Percentiles rank a stretch among this genome's conserved stretches.
phyloP scores from a whole-genome alignment of 2,329 filamentous ascomycete species.

The Fusarium bactridioides region DNA sequence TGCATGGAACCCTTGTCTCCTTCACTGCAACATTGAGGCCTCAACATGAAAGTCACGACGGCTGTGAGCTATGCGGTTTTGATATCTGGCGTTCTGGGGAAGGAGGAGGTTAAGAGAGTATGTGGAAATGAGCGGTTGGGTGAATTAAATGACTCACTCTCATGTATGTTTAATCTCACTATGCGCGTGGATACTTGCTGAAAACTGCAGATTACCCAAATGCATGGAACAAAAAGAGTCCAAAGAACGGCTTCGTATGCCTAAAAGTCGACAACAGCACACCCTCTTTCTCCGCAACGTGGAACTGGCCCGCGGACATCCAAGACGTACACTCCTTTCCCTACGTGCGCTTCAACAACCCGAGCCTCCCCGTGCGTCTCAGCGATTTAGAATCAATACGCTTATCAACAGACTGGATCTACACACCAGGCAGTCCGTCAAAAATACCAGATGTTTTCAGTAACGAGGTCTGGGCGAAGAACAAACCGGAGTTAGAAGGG shows the following conservation, averaged over 20 bases:
- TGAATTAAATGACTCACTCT: conserved; percentile 24
- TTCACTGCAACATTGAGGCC: neutral
- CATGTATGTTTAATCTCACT: conserved; percentile 1
- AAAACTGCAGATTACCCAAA: conserved; percentile 38
- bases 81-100: accelerated
- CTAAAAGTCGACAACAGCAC: conserved; percentile 39
- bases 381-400: conserved; percentile 32
- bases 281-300: conserved; percentile 30
- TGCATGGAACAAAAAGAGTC: conserved; percentile 39
- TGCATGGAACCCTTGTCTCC: neutral
- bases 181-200: neutral
- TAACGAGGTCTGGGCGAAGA: conserved; percentile 13
- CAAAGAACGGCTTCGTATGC: conserved; percentile 35
- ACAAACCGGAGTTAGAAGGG: conserved; percentile 22
- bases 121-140: conserved; percentile 22
- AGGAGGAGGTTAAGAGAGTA: neutral
- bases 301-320: conserved; percentile 37
- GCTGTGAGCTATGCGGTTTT: neutral
- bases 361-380: conserved; percentile 27
- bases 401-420: conserved; percentile 37
- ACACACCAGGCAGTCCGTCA: conserved; percentile 17
- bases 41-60: conserved; percentile 1
- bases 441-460: conserved; percentile 20
- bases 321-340: conserved; percentile 40
- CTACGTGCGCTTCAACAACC: conserved; percentile 37